Evolutionary conservation across 129 eudicot genomes (phyloP).

Genomic region (Tanacetum coccineum): DNA sequence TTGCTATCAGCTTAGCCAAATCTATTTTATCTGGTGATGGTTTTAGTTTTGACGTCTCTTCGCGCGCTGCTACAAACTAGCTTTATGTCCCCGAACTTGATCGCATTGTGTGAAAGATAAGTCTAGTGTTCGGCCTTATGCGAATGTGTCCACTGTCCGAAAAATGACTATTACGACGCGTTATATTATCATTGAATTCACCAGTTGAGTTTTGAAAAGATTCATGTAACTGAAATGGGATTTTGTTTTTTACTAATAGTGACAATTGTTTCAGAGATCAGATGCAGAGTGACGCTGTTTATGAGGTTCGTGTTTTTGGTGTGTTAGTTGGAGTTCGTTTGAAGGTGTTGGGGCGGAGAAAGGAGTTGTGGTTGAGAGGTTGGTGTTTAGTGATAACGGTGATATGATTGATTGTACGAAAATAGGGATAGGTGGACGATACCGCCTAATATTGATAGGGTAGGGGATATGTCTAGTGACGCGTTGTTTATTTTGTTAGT

Average conservation of each 20-base stretch:
- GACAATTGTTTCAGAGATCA: slow-evolving; percentile 89
- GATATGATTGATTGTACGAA: slow-evolving; percentile 96
- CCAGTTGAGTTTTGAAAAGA: slow-evolving; percentile 55
- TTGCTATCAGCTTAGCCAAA: too few relatives aligned
- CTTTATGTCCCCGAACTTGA: slow-evolving; percentile 96
- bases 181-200: slow-evolving; percentile 72
- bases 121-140: slow-evolving; percentile 59
- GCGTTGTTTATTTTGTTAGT: too few relatives aligned
- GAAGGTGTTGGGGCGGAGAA: slow-evolving; percentile 83
- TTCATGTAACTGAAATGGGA: slow-evolving; percentile 94
- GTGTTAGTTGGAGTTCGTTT: slow-evolving; percentile 72
- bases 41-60: slow-evolving; percentile 84
- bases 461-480: too few relatives aligned
- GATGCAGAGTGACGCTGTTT: slow-evolving; percentile 71
- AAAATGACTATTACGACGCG: slow-evolving; percentile 83
- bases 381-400: slow-evolving; percentile 74
- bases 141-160: slow-evolving; percentile 65
- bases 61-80: slow-evolving; percentile 85
- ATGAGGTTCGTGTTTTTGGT: slow-evolving; percentile 86
- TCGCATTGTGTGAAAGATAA: slow-evolving; percentile 86
- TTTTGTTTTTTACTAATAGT: slow-evolving; percentile 88
- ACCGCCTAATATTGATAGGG: too few relatives aligned
- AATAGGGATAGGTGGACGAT: slow-evolving; percentile 92
- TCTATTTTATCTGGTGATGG: too few relatives aligned
- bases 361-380: too few relatives aligned